Base-by-base conservation (phyloP, 2,329 filamentous ascomycete genomes). In the Colletotrichum limetticola region DNA sequence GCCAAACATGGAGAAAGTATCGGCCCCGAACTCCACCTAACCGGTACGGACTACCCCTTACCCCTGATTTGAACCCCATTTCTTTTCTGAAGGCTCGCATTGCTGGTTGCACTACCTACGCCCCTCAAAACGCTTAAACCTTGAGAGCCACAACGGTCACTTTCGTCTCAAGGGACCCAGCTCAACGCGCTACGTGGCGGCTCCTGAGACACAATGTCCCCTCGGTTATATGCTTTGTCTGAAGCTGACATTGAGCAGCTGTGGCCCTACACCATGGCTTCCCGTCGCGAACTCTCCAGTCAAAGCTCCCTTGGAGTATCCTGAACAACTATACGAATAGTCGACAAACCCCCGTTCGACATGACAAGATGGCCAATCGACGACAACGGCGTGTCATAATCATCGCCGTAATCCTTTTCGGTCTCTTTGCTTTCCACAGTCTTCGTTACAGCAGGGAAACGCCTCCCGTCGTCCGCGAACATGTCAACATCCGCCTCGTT, bases 321-420 rank as follows among this genome's bases (percentile, higher is more conserved):
- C 24, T 35, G 4, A 55, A 46, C 46, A 37, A 5, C 59, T 58
- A 6, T 37, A 22, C 61, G 32, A 22, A 37, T 32, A 56, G 37
- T 46, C 30, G 14, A 24, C 52, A 24, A 28, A 12, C 24, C 32
- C 35, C 28, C 35, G 26, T 11, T 37, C 62, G 28, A 65, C 65
- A 68, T 74, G 72, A 68, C 60, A 68, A 72, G 8, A 74, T 72
- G 72, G 69, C 72, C 60, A 72, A 64, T 57, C 69, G 72, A 72
- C 72, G 72, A 64, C 70, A 66, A 66, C 69, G 72, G 65, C 72
- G 72, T 49, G 35, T 56, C 28, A 57, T 74, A 59, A 42, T 72
- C 59, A 68, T 74, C 65, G 69, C 64, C 56, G 49, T 59, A 19
- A 42, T 74, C 9, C 19, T 74, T 7, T 68, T 74, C 26, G 69